Percentiles rank a stretch among this genome's conserved stretches.
These are phyloP conservation scores for Candida sakaeoensis DNA, from an alignment of 805 yeast genomes.

Conservation along the genomic window DNA sequence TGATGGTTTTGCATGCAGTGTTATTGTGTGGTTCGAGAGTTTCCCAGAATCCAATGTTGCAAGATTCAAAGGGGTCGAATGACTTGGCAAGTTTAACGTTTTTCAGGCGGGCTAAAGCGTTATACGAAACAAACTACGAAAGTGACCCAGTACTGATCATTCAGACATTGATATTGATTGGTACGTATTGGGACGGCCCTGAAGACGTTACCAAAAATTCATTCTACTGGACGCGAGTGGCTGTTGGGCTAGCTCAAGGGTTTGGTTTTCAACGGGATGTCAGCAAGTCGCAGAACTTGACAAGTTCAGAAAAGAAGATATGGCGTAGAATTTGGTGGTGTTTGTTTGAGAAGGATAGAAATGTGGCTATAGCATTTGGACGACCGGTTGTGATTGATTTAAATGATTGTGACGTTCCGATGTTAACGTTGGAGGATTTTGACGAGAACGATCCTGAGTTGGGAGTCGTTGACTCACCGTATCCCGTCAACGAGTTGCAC, in stretches of 20 bases:
- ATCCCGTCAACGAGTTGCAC: constrained; percentile 45
- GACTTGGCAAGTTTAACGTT: constrained; percentile 49
- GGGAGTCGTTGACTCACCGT: constrained; percentile 33
- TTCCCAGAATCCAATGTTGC: constrained; percentile 48
- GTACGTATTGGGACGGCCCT: constrained; percentile 72
- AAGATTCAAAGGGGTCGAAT: constrained; percentile 50
- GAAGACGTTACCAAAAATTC: constrained; percentile 65
- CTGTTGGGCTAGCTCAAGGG: constrained; percentile 68
- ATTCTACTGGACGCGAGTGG: constrained; percentile 67
- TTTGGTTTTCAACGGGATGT: constrained; percentile 69
- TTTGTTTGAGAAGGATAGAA: constrained; percentile 65
- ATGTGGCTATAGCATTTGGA: constrained; percentile 69
- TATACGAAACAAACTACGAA: constrained; percentile 69
- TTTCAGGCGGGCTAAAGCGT: constrained; percentile 68
- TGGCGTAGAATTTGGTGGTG: constrained; percentile 79
- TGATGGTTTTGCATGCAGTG: constrained; percentile 65
- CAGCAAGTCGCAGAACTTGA: constrained; percentile 34
- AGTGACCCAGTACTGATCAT: constrained; percentile 57
- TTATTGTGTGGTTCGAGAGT: constrained; percentile 66
- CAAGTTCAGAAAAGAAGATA: constrained; percentile 40
- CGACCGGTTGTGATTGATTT: constrained; percentile 66
- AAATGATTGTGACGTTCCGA: constrained; percentile 74
- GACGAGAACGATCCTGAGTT: constrained; percentile 41
- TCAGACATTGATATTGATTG: constrained; percentile 59
- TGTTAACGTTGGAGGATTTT: constrained; percentile 65